Evolutionary conservation across 371 early-diverging fungal genomes (phyloP).

Genomic region (Apophysomyces variabilis): DNA sequence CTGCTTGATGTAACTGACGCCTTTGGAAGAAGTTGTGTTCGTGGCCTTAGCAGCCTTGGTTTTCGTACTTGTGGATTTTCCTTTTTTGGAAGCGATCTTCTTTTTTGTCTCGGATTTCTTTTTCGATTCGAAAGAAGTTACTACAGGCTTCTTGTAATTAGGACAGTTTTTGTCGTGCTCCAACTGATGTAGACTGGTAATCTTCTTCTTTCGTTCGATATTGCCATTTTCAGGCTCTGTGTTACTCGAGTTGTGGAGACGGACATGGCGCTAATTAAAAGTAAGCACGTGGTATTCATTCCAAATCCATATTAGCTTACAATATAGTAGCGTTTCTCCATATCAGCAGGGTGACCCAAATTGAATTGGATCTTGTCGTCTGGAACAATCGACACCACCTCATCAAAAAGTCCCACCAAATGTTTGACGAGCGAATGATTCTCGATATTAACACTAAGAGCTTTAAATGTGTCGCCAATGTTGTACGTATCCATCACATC

Average conservation of each 20-base stretch:
- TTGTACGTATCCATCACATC: constrained; percentile 37
- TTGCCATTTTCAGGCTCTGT: constrained; percentile 13
- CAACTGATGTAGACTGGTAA: constrained; percentile 14
- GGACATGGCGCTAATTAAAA: constrained; percentile 12
- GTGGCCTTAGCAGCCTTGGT: neutral
- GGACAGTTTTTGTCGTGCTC: constrained; percentile 28
- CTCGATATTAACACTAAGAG: constrained; percentile 37
- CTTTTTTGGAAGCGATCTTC: constrained; percentile 9
- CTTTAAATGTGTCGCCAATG: constrained; percentile 38
- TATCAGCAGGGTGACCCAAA: constrained; percentile 26
- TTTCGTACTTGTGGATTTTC: neutral
- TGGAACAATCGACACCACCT: constrained; percentile 41
- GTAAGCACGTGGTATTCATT: constrained; percentile 1
- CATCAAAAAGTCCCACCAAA: constrained; percentile 19
- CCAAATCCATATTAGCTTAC: constrained; percentile 13
- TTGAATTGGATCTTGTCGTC: constrained; percentile 44
- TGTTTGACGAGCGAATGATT: constrained; percentile 24
- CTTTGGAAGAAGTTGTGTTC: neutral
- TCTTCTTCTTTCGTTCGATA: constrained; percentile 11
- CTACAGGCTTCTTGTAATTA: neutral
- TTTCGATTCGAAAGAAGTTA: neutral
- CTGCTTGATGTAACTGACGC: constrained; percentile 23
- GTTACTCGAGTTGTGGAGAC: constrained; percentile 6
- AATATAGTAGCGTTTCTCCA: constrained; percentile 30
- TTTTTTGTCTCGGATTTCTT: constrained; percentile 10